Conservation (phyloP, 2,329 filamentous ascomycete species). For the Pseudogymnoascus sp. region DNA sequence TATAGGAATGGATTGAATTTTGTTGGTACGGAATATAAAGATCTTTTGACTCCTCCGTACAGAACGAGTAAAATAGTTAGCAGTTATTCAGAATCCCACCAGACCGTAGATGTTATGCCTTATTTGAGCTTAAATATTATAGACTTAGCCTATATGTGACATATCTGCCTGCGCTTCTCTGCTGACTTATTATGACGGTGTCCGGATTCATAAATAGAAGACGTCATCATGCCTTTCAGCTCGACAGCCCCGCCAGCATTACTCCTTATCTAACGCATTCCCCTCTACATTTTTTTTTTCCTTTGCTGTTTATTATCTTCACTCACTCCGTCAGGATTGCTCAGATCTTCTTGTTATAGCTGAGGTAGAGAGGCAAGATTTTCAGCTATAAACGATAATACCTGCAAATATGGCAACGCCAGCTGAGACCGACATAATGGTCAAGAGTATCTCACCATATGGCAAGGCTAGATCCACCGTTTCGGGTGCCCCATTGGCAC, state of each 20-base stretch:
- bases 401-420: conserved; percentile 6
- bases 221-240: background rate
- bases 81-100: background rate
- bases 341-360: background rate
- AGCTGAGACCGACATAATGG: conserved; percentile 29
- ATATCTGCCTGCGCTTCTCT: background rate
- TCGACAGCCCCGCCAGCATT: background rate
- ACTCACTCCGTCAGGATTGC: background rate
- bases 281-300: background rate
- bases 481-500: conserved; percentile 51
- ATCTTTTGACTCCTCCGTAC: background rate
- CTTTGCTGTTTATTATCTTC: background rate
- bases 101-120: background rate
- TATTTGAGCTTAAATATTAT: background rate
- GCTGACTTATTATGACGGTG: background rate
- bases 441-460: conserved; percentile 54
- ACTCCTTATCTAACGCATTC: too few relatives aligned
- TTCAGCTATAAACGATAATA: background rate
- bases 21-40: background rate
- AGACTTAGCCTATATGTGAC: background rate
- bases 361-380: too few relatives aligned
- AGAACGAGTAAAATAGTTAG: background rate
- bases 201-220: background rate
- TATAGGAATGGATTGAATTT: background rate
- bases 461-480: conserved; percentile 59